Evolutionary conservation across 2,329 filamentous ascomycete genomes (phyloP).

Genomic region (Iodosphaeria phyllophila): DNA sequence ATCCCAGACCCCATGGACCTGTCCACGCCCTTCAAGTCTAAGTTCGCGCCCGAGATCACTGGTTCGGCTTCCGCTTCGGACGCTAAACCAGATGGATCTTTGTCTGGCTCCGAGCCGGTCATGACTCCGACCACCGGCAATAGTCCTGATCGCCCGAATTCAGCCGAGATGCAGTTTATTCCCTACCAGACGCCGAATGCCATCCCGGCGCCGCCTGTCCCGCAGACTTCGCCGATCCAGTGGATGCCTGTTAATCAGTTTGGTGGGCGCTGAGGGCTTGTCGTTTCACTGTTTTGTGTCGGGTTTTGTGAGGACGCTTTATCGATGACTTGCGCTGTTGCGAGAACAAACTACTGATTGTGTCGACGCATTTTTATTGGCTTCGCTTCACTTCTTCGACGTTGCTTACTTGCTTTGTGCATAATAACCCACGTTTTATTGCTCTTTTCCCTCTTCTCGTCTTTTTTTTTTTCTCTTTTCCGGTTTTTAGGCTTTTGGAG

Average conservation of each 20-base stretch:
- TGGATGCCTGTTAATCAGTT: conserved; percentile 10
- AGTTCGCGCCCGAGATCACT: not conserved
- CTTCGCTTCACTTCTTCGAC: too few species aligned
- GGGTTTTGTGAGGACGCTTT: too few species aligned
- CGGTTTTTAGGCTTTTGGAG: too few species aligned
- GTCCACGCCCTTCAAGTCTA: not conserved
- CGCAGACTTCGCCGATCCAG: conserved; percentile 9
- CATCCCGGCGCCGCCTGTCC: conserved; percentile 19
- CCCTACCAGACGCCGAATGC: conserved; percentile 36
- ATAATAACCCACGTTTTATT: too few species aligned
- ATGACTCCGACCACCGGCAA: not conserved
- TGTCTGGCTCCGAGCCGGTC: not conserved
- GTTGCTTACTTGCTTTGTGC: too few species aligned
- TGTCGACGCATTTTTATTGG: too few species aligned
- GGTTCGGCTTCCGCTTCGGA: not conserved
- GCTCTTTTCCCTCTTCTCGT: too few species aligned
- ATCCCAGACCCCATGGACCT: not conserved
- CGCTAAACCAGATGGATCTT: not conserved
- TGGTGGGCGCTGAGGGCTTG: too few species aligned
- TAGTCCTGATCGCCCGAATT: not conserved
- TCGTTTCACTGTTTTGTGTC: too few species aligned
- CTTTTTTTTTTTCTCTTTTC: too few species aligned
- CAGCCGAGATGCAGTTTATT: conserved; percentile 17
- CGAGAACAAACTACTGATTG: too few species aligned
- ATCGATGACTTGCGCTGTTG: too few species aligned